Conservation (phyloP, 164 flowering plant species). For the Vitis rotundifolia region DNA sequence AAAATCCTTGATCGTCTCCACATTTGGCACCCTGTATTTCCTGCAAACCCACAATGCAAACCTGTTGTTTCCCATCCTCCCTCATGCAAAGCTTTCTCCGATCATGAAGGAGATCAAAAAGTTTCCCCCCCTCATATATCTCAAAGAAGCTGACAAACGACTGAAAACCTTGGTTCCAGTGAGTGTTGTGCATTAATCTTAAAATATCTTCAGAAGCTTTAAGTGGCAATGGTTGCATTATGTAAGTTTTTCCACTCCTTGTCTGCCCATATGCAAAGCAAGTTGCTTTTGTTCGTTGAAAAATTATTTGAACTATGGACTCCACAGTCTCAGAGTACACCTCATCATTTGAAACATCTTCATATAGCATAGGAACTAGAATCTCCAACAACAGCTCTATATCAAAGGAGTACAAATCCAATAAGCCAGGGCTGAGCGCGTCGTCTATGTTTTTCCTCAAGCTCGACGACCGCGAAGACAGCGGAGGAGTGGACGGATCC, state of each 20-base stretch:
- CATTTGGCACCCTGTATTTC: constrained; percentile 74
- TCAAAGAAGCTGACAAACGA: constrained; percentile 90
- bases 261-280: no score
- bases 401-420: constrained; percentile 55
- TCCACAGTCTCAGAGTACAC: constrained; percentile 90
- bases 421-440: constrained; percentile 44
- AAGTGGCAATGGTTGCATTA: no score
- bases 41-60: constrained; percentile 92
- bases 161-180: constrained; percentile 84
- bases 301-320: constrained; percentile 84
- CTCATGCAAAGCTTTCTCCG: constrained; percentile 93
- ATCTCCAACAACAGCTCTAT: constrained; percentile 53
- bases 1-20: constrained; percentile 71
- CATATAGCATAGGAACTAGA: constrained; percentile 44
- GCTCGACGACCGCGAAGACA: constrained; percentile 29
- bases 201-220: no score
- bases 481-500: constrained; percentile 28
- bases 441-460: constrained; percentile 30
- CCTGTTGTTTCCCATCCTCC: constrained; percentile 96
- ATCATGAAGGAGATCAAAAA: constrained; percentile 87
- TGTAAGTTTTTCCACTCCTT: no score
- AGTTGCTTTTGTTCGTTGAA: no score
- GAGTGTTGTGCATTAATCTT: constrained; percentile 64
- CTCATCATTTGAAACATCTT: constrained; percentile 87
- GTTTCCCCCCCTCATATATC: constrained; percentile 96